Evolutionary conservation across 805 yeast species (phyloP), one percentile per base, ranked within the genome.

Genomic region (Suhomyces sp.): DNA sequence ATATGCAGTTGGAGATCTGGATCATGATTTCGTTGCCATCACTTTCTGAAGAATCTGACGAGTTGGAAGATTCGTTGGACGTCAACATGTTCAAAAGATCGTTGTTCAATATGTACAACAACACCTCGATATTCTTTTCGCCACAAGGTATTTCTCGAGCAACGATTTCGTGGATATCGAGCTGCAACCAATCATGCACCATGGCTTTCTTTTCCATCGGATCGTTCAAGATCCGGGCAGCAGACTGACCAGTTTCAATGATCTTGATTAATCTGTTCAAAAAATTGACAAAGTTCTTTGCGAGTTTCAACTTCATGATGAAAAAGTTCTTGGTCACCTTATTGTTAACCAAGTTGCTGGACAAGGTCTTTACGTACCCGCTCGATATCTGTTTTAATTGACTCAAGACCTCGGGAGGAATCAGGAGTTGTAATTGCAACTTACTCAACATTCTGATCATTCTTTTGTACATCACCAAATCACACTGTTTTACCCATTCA

Each of bases 401-500:
- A 3, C 65, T 65, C 31, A 82, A 63, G n/a, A 85, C 85, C 10
- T 78, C 77, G 1, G 70, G 70, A 2, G 91, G 89, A 5, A 86
- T 77, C 51, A 71, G 68, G 46, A 44, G 55, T 55, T 83, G 87
- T 41, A 85, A 68, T 13, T 83, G 82, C 52, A 87, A 69, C 26
- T 85, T 86, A 4, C 86, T 78, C 56, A 90, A 68, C 79, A 85
- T 78, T 57, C 80, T 81, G 22, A 86, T 73, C 63, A 79, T 69
- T 3, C 74, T 62, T 42, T 72, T 72, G 68, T 86, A 88, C 69
- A 86, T 78, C n/a, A 80, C 71, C 54, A 78, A 61, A 65, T 90
- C 96, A 63, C 90, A 87, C 46, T 79, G 71, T 31, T 76, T 60
- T n/a, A 87, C 77, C 96, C 96, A 90, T 13, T 77, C 77, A 5